Percentiles rank a stretch among this genome's conserved stretches.
Conservation (phyloP, 164 flowering plant genomes). For the Stephania yunnanensis region DNA sequence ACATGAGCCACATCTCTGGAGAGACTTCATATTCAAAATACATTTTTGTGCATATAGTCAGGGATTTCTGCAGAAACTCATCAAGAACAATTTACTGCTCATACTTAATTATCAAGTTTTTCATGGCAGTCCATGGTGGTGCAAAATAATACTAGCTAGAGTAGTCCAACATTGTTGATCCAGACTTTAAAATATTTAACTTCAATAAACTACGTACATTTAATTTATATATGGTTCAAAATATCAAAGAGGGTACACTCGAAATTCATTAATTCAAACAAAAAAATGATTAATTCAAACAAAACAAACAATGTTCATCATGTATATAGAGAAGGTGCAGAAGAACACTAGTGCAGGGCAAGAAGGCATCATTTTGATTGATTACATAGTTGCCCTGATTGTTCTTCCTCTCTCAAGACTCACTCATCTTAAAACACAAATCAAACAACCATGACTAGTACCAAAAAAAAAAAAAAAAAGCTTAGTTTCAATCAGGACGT, state of each 20-base stretch:
- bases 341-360: constrained; percentile 16
- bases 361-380: constrained; percentile 22
- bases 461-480: not conserved
- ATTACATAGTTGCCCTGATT: not conserved
- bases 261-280: constrained; percentile 17
- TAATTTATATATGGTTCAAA: not conserved
- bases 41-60: not conserved
- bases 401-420: constrained; percentile 2
- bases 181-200: not conserved
- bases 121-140: not conserved
- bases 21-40: not conserved
- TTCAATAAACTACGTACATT: too few relatives aligned
- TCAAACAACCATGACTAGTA: not conserved
- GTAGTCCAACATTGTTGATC: not conserved
- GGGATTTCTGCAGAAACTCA: not conserved
- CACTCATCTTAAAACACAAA: constrained; percentile 5
- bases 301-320: constrained; percentile 10
- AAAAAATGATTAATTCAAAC: constrained; percentile 19
- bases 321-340: not conserved
- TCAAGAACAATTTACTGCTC: not conserved
- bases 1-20: not conserved
- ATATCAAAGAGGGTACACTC: not conserved
- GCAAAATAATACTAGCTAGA: not conserved
- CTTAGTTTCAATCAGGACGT: not conserved
- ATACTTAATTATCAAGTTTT: not conserved